Conservation (phyloP, 2,329 filamentous ascomycete species). For the Penicillium sp. region DNA sequence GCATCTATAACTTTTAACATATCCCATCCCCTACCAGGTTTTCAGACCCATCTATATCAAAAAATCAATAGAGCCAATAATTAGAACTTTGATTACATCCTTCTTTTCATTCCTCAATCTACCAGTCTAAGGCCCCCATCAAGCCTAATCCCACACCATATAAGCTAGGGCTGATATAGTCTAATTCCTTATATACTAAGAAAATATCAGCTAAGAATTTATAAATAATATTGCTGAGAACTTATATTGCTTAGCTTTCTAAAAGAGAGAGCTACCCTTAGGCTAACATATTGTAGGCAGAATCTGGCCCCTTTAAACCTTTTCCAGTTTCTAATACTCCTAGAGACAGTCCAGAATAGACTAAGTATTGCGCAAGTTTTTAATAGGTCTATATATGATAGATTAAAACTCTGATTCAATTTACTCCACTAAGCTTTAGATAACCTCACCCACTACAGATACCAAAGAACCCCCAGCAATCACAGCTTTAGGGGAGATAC, state of each 20-base stretch:
- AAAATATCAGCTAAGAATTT: conserved; percentile 1
- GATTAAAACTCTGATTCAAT: conserved; percentile 20
- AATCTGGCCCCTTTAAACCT: conserved; percentile 17
- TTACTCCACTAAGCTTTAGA: conserved; percentile 2
- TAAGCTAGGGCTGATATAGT: conserved; percentile 13
- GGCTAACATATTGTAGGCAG: conserved; percentile 28
- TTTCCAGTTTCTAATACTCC: conserved; percentile 27
- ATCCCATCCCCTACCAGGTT: no score
- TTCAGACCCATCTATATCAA: no score
- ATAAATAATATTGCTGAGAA: neutral
- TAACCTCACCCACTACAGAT: neutral
- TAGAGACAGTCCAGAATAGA: conserved; percentile 21
- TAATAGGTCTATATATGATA: neutral
- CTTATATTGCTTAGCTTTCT: conserved; percentile 31
- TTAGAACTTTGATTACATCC: no score
- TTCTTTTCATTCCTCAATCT: no score
- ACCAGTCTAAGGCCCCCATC: conserved; percentile 18
- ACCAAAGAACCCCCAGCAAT: neutral
- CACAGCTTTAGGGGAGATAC: neutral
- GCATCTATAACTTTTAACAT: no score
- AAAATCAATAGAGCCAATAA: neutral
- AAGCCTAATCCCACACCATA: conserved; percentile 1
- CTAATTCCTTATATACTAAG: conserved; percentile 23
- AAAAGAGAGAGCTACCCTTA: conserved; percentile 24
- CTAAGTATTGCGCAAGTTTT: neutral